Percentiles rank a stretch among this genome's conserved stretches.
Conservation (phyloP, 805 yeast species). For the Ogataea henricii region DNA sequence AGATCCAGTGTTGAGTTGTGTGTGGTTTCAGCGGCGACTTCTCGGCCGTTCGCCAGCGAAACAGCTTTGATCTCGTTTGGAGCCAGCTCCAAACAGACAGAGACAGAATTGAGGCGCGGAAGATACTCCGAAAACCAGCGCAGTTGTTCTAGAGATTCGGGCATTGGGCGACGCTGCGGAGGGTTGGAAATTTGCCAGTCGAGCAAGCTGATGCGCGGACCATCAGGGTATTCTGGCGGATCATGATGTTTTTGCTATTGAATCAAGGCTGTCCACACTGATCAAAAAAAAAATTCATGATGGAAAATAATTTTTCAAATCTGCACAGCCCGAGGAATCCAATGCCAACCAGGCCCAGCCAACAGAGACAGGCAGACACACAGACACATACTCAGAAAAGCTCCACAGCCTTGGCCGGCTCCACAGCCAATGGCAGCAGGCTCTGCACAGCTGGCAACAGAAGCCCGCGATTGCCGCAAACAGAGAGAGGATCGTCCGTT, state of each 20-base stretch:
- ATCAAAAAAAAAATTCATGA: not conserved
- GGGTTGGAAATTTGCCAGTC: too few species aligned
- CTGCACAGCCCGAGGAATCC: conserved; percentile 5
- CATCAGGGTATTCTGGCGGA: too few species aligned
- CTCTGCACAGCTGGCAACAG: too few species aligned
- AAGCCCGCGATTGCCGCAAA: too few species aligned
- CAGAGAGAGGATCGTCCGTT: not conserved
- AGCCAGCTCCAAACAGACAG: conserved; percentile 18
- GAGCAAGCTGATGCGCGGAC: too few species aligned
- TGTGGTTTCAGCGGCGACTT: conserved; percentile 2
- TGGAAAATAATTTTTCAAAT: not conserved
- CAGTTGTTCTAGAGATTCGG: not conserved
- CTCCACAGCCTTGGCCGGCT: too few species aligned
- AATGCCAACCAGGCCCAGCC: not conserved
- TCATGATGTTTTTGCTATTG: too few species aligned
- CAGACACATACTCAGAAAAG: too few species aligned
- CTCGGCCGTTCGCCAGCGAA: not conserved
- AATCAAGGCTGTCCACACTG: not conserved
- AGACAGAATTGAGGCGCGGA: conserved; percentile 26
- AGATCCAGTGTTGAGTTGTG: conserved; percentile 8
- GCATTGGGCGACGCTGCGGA: too few species aligned
- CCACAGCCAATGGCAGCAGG: too few species aligned
- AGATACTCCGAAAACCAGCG: conserved; percentile 17
- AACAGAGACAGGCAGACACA: too few species aligned
- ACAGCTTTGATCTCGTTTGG: not conserved